phyloP scores from a whole-genome alignment of 495 filamentous ascomycete species.

The Durotheca rogersii region DNA sequence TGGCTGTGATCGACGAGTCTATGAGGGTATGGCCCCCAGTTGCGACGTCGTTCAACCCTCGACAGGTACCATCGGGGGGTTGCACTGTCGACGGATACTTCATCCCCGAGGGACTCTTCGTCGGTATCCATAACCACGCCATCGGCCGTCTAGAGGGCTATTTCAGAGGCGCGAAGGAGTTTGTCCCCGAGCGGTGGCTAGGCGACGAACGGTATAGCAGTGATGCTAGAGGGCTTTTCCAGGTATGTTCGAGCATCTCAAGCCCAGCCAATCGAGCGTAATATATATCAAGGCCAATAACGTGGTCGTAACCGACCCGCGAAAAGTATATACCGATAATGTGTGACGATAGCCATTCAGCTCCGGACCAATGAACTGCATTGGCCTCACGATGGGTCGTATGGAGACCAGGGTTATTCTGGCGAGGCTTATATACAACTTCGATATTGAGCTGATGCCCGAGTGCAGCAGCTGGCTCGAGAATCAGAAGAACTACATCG shows the following conservation, averaged over 20 bases:
- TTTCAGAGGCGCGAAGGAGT: constrained; percentile 46
- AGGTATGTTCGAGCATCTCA: constrained; percentile 19
- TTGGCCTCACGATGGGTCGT: constrained; percentile 51
- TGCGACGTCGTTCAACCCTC: constrained; percentile 40
- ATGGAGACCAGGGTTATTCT: constrained; percentile 52
- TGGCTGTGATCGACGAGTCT: constrained; percentile 57
- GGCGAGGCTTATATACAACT: constrained; percentile 51
- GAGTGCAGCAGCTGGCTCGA: constrained; percentile 38
- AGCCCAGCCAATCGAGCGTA: too few relatives aligned
- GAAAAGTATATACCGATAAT: not conserved
- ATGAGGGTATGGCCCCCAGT: constrained; percentile 59
- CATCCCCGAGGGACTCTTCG: constrained; percentile 24
- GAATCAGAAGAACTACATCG: constrained; percentile 28
- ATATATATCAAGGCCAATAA: too few relatives aligned
- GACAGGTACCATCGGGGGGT: constrained; percentile 40
- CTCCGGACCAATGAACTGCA: constrained; percentile 51
- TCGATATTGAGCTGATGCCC: constrained; percentile 48
- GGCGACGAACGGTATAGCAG: constrained; percentile 38
- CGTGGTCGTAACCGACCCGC: not conserved
- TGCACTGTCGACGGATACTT: constrained; percentile 42
- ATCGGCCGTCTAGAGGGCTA: constrained; percentile 15
- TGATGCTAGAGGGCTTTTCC: constrained; percentile 39
- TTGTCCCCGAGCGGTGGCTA: constrained; percentile 50
- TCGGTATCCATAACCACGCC: constrained; percentile 26
- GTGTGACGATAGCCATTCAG: constrained; percentile 47